Evolutionary conservation across 2,329 filamentous ascomycete species (phyloP).

Genomic region (Ophiognomonia clavigignenti-juglandacearum): DNA sequence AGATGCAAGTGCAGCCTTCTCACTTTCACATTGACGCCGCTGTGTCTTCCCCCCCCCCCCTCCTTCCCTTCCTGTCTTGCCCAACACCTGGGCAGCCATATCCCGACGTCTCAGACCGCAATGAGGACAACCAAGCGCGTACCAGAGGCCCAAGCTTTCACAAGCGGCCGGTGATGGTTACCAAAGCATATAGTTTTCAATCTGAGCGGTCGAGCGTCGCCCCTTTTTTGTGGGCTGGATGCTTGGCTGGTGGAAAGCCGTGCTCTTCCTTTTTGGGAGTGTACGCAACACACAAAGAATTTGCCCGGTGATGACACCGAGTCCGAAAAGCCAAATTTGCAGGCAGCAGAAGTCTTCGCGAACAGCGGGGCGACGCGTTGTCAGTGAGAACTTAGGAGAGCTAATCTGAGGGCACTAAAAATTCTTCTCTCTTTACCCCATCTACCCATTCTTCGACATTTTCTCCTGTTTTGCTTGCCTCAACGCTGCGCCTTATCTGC

Average conservation of each 20-base stretch:
- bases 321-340: conserved; percentile 38
- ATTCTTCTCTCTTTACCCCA: conserved; percentile 7
- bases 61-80: conserved; percentile 1
- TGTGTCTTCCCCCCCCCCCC: neutral
- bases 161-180: conserved; percentile 23
- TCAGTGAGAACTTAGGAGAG: conserved; percentile 37
- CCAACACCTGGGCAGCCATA: neutral
- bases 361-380: conserved; percentile 24
- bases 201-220: conserved; percentile 26
- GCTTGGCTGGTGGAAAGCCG: neutral
- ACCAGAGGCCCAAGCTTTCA: too few species aligned
- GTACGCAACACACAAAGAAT: conserved; percentile 10
- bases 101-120: conserved; percentile 15
- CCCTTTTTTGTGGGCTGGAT: neutral
- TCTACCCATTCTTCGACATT: too few species aligned
- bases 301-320: conserved; percentile 31
- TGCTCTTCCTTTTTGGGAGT: neutral
- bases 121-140: conserved; percentile 20
- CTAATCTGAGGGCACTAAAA: conserved; percentile 33
- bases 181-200: conserved; percentile 36
- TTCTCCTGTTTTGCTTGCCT: too few species aligned
- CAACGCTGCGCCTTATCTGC: too few species aligned
- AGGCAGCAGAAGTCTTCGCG: conserved; percentile 27
- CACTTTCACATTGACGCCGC: neutral
- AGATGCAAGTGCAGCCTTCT: too few species aligned